These are phyloP conservation scores for Pichia sp. DNA, from an alignment of 1,139 yeast genomes.

Conservation along the genomic window DNA sequence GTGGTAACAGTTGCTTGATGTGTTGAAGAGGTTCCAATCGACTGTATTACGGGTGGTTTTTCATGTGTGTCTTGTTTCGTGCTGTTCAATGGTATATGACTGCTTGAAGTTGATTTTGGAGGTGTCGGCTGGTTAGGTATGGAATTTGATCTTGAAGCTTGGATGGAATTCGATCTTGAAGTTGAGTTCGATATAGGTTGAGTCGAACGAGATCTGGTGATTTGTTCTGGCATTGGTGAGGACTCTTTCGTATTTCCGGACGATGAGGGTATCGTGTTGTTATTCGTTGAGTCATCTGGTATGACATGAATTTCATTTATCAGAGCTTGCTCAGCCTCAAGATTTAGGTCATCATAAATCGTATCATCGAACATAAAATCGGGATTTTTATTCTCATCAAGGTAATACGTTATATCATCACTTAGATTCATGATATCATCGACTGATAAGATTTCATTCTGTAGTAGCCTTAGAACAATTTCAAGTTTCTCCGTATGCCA, in stretches of 20 bases:
- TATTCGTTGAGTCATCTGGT: constrained; percentile 20
- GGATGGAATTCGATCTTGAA: constrained; percentile 12
- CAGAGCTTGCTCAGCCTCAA: constrained; percentile 51
- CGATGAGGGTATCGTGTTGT: neutral
- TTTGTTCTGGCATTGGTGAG: constrained; percentile 8
- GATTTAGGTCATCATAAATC: constrained; percentile 62
- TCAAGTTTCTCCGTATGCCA: constrained; percentile 68
- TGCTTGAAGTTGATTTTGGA: constrained; percentile 1
- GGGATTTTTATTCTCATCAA: constrained; percentile 67
- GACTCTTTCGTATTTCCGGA: neutral
- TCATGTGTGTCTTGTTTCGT: constrained; percentile 9
- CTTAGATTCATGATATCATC: constrained; percentile 56
- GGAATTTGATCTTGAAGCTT: constrained; percentile 11
- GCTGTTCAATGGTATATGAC: neutral
- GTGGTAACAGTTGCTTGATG: constrained; percentile 34
- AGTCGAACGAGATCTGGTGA: constrained; percentile 7
- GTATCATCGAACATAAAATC: constrained; percentile 77
- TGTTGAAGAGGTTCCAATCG: constrained; percentile 16
- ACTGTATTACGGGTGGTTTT: constrained; percentile 18
- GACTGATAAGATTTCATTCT: constrained; percentile 60
- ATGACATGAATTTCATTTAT: constrained; percentile 44
- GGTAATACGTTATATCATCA: constrained; percentile 68
- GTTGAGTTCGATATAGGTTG: constrained; percentile 11
- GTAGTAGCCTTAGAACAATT: constrained; percentile 55
- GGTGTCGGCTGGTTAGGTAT: constrained; percentile 16